Evolutionary conservation across 2,329 filamentous ascomycete genomes (phyloP).

Genomic region (Aspergillus sp.): DNA sequence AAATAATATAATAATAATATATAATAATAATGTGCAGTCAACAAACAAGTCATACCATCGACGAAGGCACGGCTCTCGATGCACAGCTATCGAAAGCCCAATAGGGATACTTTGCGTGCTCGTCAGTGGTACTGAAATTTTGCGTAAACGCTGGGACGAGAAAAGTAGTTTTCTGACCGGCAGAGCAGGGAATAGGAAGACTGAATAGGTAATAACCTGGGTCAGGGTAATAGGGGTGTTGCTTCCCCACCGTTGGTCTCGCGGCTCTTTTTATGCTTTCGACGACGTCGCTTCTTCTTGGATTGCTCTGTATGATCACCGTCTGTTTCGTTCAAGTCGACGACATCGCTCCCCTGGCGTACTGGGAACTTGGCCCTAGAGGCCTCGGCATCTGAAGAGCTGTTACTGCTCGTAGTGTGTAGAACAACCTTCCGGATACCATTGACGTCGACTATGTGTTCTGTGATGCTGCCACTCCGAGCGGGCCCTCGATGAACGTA

Average conservation of each 20-base stretch:
- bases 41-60: not conserved
- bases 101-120: not conserved
- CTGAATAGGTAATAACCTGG: not conserved
- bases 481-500: slow-evolving; percentile 52
- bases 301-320: slow-evolving; percentile 3
- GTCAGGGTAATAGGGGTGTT: slow-evolving; percentile 16
- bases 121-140: not conserved
- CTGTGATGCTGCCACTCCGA: slow-evolving; percentile 74
- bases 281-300: slow-evolving; percentile 29
- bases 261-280: slow-evolving; percentile 17
- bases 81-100: not conserved
- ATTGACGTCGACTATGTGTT: slow-evolving; percentile 72
- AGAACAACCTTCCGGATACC: slow-evolving; percentile 75
- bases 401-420: slow-evolving; percentile 64
- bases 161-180: slow-evolving; percentile 17
- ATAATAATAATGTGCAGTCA: not conserved
- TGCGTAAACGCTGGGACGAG: not conserved
- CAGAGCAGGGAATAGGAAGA: slow-evolving; percentile 13
- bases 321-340: slow-evolving; percentile 14
- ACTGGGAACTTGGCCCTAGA: slow-evolving; percentile 12
- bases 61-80: not conserved
- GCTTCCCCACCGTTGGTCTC: slow-evolving; percentile 11
- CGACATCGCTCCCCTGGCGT: slow-evolving; percentile 13
- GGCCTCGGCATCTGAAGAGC: slow-evolving; percentile 42
- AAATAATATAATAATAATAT: not conserved